These are phyloP conservation scores for Trichoderma erinaceum DNA, from an alignment of 495 filamentous ascomycete genomes.

Conservation along the genomic window DNA sequence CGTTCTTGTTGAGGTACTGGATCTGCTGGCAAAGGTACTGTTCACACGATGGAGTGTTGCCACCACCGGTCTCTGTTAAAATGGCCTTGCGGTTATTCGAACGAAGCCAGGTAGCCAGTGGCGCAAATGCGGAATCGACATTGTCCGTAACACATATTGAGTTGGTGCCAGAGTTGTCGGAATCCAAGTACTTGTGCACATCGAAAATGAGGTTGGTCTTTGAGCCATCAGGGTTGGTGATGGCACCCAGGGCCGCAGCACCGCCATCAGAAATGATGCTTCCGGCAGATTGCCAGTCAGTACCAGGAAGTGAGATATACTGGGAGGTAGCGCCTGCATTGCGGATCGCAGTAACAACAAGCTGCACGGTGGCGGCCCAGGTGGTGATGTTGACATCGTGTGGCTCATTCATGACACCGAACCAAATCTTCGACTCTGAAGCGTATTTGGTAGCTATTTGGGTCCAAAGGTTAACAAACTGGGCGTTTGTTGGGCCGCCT, in stretches of 20 bases:
- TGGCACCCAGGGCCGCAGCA: constrained; percentile 37
- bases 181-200: constrained; percentile 48
- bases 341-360: constrained; percentile 52
- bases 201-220: constrained; percentile 53
- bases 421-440: constrained; percentile 36
- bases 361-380: constrained; percentile 50
- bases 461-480: constrained; percentile 48
- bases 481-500: constrained; percentile 45
- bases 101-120: constrained; percentile 44
- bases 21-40: constrained; percentile 35
- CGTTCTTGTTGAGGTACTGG: constrained; percentile 36
- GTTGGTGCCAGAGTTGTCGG: constrained; percentile 50
- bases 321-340: constrained; percentile 48
- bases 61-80: constrained; percentile 49
- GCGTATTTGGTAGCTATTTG: constrained; percentile 51
- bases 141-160: constrained; percentile 47
- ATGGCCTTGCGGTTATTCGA: constrained; percentile 45
- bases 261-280: constrained; percentile 36
- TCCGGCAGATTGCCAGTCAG: constrained; percentile 30
- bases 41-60: constrained; percentile 32
- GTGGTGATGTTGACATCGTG: constrained; percentile 41
- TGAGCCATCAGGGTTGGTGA: constrained; percentile 50
- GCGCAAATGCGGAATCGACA: constrained; percentile 39
- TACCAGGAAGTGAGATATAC: constrained; percentile 42
- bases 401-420: constrained; percentile 58